Evolutionary conservation across 768 basidiomycete species (phyloP), one percentile per base, ranked within the genome.

Genomic region (Psilocybe subaeruginosa): DNA sequence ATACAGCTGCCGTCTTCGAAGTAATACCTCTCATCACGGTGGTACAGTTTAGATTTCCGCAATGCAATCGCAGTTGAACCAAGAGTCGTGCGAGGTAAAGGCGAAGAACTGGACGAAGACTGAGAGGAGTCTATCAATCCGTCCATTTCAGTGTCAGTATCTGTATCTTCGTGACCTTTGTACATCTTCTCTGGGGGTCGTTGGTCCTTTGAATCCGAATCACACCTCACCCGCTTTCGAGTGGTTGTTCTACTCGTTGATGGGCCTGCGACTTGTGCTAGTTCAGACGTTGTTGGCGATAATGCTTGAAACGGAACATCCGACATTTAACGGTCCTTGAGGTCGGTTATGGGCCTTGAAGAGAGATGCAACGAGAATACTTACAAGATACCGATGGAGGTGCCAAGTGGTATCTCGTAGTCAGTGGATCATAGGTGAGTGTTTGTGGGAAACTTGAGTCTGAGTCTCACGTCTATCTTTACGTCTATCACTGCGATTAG

Each of bases 1-100:
- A 90, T 77, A 64, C 86, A 89, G 66, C 88, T 89, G 47, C 89
- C 90, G 65, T 90, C 88, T 37, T 81, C 76, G 61, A 89, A 78
- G 69, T 91, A 92, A 66, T 82, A 91, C 5, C 69, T 70, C n/a
- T 77, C 70, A 66, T 91, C 89, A 55, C 80, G 74, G 30, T 62
- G 60, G 43, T 16, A 59, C 6, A 31, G 37, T 53, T n/a, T 35
- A 5, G 14, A 27, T 19, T 29, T 58, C 47, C 14, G 43, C 37
- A 27, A 47, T 3, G 27, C n/a, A 39, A 3, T 5, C 29, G 4
- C 29, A 5, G 8, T 35, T 35, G 33, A 35, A 7, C 33, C 33
- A 3, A 35, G 11, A 35, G 3, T 35, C 33, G 33, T 35, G 11
- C 33, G 33, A 35, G 33, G 33, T 35, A 35, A 35, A 35, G 57